Evolutionary conservation across 768 basidiomycete species (phyloP), one percentile per base, ranked within the genome.

Genomic region (Phlebiopsis flavidoalba): DNA sequence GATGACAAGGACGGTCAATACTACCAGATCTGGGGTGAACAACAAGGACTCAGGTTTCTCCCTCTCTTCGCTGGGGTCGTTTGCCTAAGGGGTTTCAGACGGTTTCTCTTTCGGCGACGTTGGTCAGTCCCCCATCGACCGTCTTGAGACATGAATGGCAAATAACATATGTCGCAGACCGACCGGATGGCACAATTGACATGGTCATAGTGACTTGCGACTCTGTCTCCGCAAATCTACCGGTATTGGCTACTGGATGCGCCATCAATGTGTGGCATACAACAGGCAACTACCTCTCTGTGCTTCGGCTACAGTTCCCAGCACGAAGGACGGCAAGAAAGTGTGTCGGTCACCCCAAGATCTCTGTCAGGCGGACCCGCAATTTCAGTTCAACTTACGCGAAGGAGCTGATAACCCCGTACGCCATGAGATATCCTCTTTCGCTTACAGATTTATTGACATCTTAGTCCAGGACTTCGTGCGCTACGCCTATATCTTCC

Each of bases 151-250:
- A 2, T 40, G 33, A 3, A 55, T 17, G 10, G n/a, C 3, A 3
- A 53, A 24, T 31, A 31, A 31, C 26, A 31, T 3, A 31, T 31
- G 26, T 31, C 5, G 3, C 31, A 90, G 95, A 98, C 68, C 86
- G 97, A 7, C n/a, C n/a, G n/a, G 97, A 98, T 66, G 97, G 97
- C 0, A 95, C 96, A 0, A 90, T 98, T 35, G 97, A 98, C 71
- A 86, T 98, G 81, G 80, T 99, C 49, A 93, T 98, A 69, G 83
- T 92, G 0, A 90, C 90, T 0, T 99, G 97, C 70, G 74, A 78
- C 0, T 82, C 79, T 2, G 83, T 91, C n/a, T 87, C 89, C 0
- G 70, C 77, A n/a, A n/a, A 0, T 77, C 80, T 1, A 84, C 80
- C 0, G 94, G 95, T 2, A 74, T 91, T 0, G 95, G 95, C 11